Percentiles rank a stretch among this genome's conserved stretches.
Conservation (phyloP, 2,329 filamentous ascomycete genomes). For the Nothopassalora personata region DNA sequence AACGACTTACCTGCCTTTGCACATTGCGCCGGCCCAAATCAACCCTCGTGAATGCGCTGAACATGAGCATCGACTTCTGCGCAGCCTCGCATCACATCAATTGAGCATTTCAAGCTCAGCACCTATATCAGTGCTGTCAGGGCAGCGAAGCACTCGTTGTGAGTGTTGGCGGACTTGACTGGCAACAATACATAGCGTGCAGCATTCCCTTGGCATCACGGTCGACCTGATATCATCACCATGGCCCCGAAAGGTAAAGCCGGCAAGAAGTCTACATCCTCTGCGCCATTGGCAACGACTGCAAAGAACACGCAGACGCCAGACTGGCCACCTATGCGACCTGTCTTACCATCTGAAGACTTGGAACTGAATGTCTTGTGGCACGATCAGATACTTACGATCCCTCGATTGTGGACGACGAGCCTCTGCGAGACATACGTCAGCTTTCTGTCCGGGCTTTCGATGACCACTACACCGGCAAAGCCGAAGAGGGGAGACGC, state of each 20-base stretch:
- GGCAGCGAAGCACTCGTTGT: too few species aligned
- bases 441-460: slow-evolving; percentile 63
- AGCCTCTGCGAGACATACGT: slow-evolving; percentile 72
- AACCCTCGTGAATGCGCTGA: neutral
- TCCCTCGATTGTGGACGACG: slow-evolving; percentile 69
- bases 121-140: too few species aligned
- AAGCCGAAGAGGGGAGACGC: slow-evolving; percentile 76
- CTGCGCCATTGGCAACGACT: neutral
- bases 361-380: slow-evolving; percentile 56
- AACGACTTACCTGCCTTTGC: neutral
- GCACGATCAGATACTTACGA: slow-evolving; percentile 64
- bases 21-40: neutral
- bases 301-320: slow-evolving; percentile 28
- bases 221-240: neutral
- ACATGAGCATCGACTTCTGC: too few species aligned
- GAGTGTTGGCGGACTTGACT: too few species aligned
- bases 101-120: too few species aligned
- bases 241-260: slow-evolving; percentile 12
- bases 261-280: neutral
- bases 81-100: too few species aligned
- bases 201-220: neutral
- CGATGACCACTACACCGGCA: slow-evolving; percentile 70
- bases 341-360: slow-evolving; percentile 60
- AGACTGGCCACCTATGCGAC: slow-evolving; percentile 68
- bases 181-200: too few species aligned